Base-by-base conservation (phyloP, 768 basidiomycete species). In the Mycena chlorophos region DNA sequence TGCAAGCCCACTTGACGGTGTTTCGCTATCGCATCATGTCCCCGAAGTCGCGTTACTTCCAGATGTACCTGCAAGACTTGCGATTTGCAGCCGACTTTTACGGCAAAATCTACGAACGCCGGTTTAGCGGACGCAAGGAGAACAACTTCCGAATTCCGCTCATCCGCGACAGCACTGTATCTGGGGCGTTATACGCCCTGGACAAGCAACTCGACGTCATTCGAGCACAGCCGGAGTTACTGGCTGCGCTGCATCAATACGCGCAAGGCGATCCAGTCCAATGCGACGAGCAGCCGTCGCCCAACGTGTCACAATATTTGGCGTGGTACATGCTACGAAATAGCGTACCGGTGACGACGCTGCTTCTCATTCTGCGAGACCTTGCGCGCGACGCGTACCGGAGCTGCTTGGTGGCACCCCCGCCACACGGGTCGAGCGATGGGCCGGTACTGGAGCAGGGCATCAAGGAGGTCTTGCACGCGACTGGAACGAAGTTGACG, bases 401-500 rank as follows among this genome's bases (percentile, higher is more conserved):
- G 30, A 82, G 86, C 40, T 87, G 85, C 62, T 60, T 79, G 14
- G 74, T 72, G 8, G 67, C 68, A 3, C 70, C 80, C 5, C 73
- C 76, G 1, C 84, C 87, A 0, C 78, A 79, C 5, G 87, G 86
- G 0, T 83, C 80, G 0, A 59, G 57, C 10, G 70, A 80, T 58
- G 61, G 64, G 17, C 60, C 51, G 17, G 60, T 64, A 6, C 64
- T 82, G 40, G 78, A 78, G 57, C 48, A 71, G 54, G 81, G 78
- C 8, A 93, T 98, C 58, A 87, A 84, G 63, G 89, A 95, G 65
- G 92, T 97, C 8, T 67, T 97, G 57, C 89, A 93, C 65, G 83
- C 85, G 0, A 89, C 94, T 0, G 95, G 95, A 1, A 83, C 84
- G 0, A 94, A 91, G 65, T 81, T 90, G 80, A 84, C 83, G 20